Evolutionary conservation across 306 rosid species (phyloP).

Genomic region (Cajanus cajan): DNA sequence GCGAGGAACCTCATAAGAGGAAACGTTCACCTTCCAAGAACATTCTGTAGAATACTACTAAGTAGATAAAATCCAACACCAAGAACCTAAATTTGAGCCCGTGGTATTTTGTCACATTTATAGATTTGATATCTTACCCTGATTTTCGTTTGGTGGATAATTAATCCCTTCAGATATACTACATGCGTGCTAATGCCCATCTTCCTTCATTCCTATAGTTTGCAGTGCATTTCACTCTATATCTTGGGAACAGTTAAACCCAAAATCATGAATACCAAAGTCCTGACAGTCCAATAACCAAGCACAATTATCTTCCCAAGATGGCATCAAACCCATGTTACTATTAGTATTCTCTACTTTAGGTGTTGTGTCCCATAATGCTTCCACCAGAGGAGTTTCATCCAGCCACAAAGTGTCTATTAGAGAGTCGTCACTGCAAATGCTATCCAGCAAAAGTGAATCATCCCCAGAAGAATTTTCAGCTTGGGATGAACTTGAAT

Average conservation of each 20-base stretch:
- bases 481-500: slow-evolving; percentile 48
- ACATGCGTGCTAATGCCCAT: slow-evolving; percentile 28
- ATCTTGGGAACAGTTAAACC: slow-evolving; percentile 58
- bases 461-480: slow-evolving; percentile 57
- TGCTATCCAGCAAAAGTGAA: slow-evolving; percentile 51
- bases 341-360: slow-evolving; percentile 19
- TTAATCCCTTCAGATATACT: neutral
- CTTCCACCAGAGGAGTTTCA: slow-evolving; percentile 54
- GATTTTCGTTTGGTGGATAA: neutral
- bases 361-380: slow-evolving; percentile 52
- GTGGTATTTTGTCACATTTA: slow-evolving; percentile 28
- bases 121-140: slow-evolving; percentile 26
- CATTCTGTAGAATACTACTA: slow-evolving; percentile 30
- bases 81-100: slow-evolving; percentile 27
- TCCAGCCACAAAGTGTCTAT: slow-evolving; percentile 56
- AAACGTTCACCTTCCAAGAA: slow-evolving; percentile 43
- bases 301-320: slow-evolving; percentile 61
- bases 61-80: slow-evolving; percentile 32
- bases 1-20: slow-evolving; percentile 42
- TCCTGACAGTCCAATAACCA: slow-evolving; percentile 83
- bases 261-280: slow-evolving; percentile 82
- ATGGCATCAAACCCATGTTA: slow-evolving; percentile 35
- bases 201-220: slow-evolving; percentile 43
- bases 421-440: slow-evolving; percentile 53
- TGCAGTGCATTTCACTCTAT: slow-evolving; percentile 47